Evolutionary conservation across 1,284 basidiomycete species (phyloP).

Genomic region (Microbotryum intermedium): DNA sequence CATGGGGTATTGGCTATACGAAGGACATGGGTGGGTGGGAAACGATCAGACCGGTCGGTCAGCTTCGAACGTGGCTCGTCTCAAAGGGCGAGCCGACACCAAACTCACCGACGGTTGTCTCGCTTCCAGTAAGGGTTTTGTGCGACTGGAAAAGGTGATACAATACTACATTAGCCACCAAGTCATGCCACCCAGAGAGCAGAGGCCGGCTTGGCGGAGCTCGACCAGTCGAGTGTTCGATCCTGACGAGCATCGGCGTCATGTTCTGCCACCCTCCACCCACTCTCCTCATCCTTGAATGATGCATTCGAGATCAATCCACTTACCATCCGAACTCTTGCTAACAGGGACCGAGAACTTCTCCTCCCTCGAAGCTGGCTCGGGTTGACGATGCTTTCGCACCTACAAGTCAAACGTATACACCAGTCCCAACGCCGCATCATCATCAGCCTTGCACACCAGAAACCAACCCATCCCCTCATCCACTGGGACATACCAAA

Average conservation of each 20-base stretch:
- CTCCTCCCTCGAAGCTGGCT: neutral
- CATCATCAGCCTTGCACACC: too few species aligned
- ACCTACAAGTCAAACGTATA: too few species aligned
- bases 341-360: neutral
- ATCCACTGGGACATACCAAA: neutral
- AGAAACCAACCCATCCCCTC: too few species aligned
- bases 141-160: neutral
- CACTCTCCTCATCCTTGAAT: too few species aligned
- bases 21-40: neutral
- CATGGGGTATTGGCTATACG: neutral
- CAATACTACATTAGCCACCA: neutral
- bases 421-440: too few species aligned
- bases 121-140: constrained; percentile 2
- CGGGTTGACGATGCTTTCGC: neutral
- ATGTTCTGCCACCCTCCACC: too few species aligned
- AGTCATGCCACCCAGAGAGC: neutral
- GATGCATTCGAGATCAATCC: too few species aligned
- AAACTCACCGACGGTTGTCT: neutral
- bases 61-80: too few species aligned
- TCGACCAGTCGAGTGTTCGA: too few species aligned
- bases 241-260: too few species aligned
- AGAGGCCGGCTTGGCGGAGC: neutral
- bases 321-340: neutral
- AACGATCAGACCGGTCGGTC: too few species aligned
- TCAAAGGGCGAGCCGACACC: too few species aligned